Conservation (phyloP, 305 asterid genomes). For the Fraxinus sp. region DNA sequence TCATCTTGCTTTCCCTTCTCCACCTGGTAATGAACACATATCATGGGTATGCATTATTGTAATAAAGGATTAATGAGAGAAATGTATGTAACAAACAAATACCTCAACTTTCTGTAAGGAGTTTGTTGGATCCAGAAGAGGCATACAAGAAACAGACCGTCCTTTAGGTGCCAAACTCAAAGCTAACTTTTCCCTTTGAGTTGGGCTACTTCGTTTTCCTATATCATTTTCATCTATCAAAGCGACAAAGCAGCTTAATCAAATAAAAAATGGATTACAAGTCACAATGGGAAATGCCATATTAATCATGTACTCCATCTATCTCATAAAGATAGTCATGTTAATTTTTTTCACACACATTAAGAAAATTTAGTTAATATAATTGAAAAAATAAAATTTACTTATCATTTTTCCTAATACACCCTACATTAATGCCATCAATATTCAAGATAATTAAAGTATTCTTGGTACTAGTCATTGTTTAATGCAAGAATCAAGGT, state of each 20-base stretch:
- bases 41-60: background rate
- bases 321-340: no score
- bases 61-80: background rate
- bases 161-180: conserved; percentile 39
- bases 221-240: conserved; percentile 50
- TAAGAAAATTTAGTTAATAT: no score
- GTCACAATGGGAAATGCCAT: background rate
- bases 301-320: background rate
- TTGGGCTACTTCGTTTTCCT: conserved; percentile 45
- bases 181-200: conserved; percentile 74
- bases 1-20: conserved; percentile 93
- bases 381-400: no score
- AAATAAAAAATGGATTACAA: background rate
- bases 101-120: conserved; percentile 83
- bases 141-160: conserved; percentile 39
- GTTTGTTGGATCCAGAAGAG: conserved; percentile 66
- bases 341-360: no score
- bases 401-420: no score
- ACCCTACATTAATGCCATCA: no score
- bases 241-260: background rate
- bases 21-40: conserved; percentile 31
- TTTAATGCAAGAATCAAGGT: no score
- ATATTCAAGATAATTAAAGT: no score
- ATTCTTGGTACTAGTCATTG: no score
- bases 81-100: background rate